phyloP scores from a whole-genome alignment of 176 grass and related monocot genomes.

The Elymus sibiricus region DNA sequence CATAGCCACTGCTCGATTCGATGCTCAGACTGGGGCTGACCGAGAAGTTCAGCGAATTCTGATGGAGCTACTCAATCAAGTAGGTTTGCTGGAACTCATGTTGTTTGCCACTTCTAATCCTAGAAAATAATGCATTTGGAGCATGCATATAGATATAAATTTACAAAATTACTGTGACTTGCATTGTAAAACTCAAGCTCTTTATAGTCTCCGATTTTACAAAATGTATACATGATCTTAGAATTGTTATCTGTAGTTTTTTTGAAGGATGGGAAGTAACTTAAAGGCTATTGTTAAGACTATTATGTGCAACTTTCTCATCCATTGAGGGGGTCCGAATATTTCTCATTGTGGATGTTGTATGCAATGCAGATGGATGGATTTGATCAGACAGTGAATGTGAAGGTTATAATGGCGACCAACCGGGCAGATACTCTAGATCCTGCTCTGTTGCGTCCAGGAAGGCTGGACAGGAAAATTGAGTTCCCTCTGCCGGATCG shows the following conservation, averaged over 20 bases:
- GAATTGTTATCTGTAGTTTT: not conserved
- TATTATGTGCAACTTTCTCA: not conserved
- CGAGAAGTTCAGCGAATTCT: conserved; percentile 97
- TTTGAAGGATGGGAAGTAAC: not conserved
- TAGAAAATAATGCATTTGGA: not conserved
- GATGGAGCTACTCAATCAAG: conserved; percentile 98
- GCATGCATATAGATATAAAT: not conserved
- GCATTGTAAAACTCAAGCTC: not conserved
- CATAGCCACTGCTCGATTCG: conserved; percentile 91
- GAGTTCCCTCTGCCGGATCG: too few relatives aligned
- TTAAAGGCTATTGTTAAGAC: not conserved
- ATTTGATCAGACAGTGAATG: too few relatives aligned
- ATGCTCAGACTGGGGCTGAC: conserved; percentile 98
- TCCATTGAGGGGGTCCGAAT: not conserved
- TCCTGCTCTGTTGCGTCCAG: too few relatives aligned
- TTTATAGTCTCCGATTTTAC: not conserved
- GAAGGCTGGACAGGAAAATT: too few relatives aligned
- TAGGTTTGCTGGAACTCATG: not conserved
- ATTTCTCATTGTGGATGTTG: not conserved
- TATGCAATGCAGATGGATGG: too few relatives aligned
- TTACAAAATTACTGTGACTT: not conserved
- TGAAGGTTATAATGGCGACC: too few relatives aligned
- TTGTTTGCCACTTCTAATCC: not conserved
- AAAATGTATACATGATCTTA: not conserved
- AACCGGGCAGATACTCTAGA: too few relatives aligned